Percentiles rank a stretch among this genome's conserved stretches.
Conservation (phyloP, 768 basidiomycete species). For the Mycena amicta region DNA sequence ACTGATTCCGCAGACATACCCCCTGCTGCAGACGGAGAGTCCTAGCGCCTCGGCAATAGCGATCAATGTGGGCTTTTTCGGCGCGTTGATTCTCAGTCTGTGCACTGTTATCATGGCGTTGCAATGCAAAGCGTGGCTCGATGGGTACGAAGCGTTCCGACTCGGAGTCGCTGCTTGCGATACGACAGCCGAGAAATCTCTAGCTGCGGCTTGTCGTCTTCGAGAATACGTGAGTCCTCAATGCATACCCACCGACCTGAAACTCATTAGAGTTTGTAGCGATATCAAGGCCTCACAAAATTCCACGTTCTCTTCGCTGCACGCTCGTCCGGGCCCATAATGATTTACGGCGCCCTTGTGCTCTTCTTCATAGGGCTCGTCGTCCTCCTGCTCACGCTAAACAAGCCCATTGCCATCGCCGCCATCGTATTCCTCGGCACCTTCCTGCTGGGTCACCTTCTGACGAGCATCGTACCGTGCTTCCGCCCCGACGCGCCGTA, state of each 20-base stretch:
- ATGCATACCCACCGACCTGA: too few relatives aligned
- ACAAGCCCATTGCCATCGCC: background rate
- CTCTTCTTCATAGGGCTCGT: background rate
- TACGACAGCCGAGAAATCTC: background rate
- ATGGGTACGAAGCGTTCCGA: background rate
- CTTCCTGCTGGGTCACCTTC: background rate
- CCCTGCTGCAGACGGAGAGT: background rate
- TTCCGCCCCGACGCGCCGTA: background rate
- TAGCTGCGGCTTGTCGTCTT: background rate
- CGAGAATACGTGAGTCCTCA: slow-evolving; percentile 1
- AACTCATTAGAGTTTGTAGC: background rate
- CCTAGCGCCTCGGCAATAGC: background rate
- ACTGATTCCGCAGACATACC: background rate
- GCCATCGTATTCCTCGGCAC: background rate
- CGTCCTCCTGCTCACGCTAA: background rate
- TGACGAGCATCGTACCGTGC: background rate
- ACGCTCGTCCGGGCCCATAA: background rate
- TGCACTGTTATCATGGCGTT: slow-evolving; percentile 3
- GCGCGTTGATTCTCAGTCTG: background rate
- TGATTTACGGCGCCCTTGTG: background rate
- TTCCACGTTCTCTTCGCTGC: background rate
- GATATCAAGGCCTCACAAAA: background rate
- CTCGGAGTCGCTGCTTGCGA: background rate
- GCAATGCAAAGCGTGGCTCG: background rate
- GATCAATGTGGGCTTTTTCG: slow-evolving; percentile 1